Percentiles rank a stretch among this genome's conserved stretches.
Conservation (phyloP, 768 basidiomycete genomes). For the Auriscalpium microsporum region DNA sequence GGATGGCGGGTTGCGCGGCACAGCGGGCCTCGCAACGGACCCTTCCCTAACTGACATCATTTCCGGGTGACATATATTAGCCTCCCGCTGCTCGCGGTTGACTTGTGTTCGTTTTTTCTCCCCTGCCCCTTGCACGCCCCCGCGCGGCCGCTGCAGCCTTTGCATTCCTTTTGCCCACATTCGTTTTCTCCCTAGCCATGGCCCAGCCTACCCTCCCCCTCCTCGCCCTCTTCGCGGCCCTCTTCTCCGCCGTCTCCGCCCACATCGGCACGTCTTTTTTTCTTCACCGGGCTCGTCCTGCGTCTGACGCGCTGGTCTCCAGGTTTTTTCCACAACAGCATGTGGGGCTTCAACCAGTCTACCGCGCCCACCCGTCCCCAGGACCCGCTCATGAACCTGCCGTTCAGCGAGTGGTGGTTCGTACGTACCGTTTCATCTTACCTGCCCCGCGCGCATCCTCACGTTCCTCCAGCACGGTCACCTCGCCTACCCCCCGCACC, state of each 20-base stretch:
- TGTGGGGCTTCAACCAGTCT: constrained; percentile 34
- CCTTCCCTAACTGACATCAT: too few relatives aligned
- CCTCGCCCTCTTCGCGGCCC: not conserved
- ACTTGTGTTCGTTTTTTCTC: too few relatives aligned
- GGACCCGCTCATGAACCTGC: constrained; percentile 23
- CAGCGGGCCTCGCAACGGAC: too few relatives aligned
- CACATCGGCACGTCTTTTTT: not conserved
- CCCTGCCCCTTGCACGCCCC: too few relatives aligned
- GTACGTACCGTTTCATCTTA: constrained; percentile 14
- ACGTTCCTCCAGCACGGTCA: constrained; percentile 20
- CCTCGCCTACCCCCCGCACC: constrained; percentile 24
- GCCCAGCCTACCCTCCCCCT: not conserved
- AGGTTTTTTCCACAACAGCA: constrained; percentile 26
- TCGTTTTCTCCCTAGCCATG: not conserved
- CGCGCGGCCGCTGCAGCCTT: too few relatives aligned
- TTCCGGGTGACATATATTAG: too few relatives aligned
- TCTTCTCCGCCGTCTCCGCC: not conserved
- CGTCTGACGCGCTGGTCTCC: not conserved
- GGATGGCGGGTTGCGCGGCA: too few relatives aligned
- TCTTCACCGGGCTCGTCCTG: too few relatives aligned
- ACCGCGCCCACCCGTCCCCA: constrained; percentile 29
- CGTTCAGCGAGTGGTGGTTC: constrained; percentile 31
- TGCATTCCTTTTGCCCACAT: not conserved
- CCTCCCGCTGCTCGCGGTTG: too few relatives aligned
- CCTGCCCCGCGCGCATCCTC: not conserved